A percentile compares a stretch with the other conserved stretches of the same genome.
Evolutionary conservation across 257 asterid genomes (phyloP).

Genomic region (Petunia axillaris): DNA sequence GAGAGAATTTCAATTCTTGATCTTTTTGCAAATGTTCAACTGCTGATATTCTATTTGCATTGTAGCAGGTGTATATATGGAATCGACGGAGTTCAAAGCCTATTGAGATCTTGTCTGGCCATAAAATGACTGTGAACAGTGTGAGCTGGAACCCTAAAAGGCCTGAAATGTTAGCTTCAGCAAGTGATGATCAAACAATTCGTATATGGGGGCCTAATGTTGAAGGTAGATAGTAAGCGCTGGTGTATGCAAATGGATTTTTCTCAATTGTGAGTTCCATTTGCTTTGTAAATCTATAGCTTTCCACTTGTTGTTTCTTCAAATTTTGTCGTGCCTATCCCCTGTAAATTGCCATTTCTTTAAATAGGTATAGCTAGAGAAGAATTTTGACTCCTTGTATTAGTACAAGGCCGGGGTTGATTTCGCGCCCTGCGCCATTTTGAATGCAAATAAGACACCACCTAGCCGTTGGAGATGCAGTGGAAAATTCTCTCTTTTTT

Average conservation of each 20-base stretch:
- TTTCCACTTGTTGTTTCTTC: background rate
- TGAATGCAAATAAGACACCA: background rate
- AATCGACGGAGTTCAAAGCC: slow-evolving; percentile 60
- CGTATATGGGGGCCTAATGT: slow-evolving; percentile 90
- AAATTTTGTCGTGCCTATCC: background rate
- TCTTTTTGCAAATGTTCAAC: background rate
- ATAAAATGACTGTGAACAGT: slow-evolving; percentile 75
- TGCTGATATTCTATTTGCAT: slow-evolving; percentile 5
- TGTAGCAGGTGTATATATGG: slow-evolving; percentile 84
- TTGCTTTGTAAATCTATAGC: slow-evolving; percentile 3
- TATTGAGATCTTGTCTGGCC: slow-evolving; percentile 76
- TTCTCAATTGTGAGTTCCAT: slow-evolving; percentile 22
- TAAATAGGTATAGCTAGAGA: background rate
- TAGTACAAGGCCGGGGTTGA: background rate
- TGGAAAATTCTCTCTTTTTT: too few relatives aligned
- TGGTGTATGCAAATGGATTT: slow-evolving; percentile 14
- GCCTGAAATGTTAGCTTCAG: slow-evolving; percentile 83
- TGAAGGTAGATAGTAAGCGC: slow-evolving; percentile 32
- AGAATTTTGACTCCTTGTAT: background rate
- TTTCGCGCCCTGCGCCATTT: background rate
- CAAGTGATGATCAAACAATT: slow-evolving; percentile 85
- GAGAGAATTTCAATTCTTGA: background rate
- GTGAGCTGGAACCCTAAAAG: slow-evolving; percentile 89
- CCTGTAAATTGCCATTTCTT: slow-evolving; percentile 6
- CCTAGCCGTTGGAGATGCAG: too few relatives aligned